Base-by-base conservation (phyloP, 768 basidiomycete species). In the Amanita pallidorosea region DNA sequence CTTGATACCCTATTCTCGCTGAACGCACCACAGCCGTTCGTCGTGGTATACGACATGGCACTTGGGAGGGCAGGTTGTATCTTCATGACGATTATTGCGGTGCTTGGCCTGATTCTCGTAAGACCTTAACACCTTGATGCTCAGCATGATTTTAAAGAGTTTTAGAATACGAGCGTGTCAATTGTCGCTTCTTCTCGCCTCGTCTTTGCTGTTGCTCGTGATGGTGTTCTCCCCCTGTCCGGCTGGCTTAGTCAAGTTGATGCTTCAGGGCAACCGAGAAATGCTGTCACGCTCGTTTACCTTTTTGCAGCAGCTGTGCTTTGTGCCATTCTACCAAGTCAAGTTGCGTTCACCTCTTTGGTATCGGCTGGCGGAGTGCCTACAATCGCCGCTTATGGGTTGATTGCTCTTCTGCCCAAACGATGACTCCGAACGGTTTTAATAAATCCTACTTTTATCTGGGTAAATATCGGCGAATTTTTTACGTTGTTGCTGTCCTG, bases 191-290 rank as follows among this genome's bases (percentile, higher is more conserved):
- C 90, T 11, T 93, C 90, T 11, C 80, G 92, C 4, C 75, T 96
- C 23, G 76, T 96, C 36, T 96, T 88, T 60, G 93, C 92, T 7
- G 86, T 96, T 41, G 92, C 92, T n/a, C 83, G 93, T 48, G 93
- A 96, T 58, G 92, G 92, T 25, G 88, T 94, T 0, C 71, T 96
- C 9, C 92, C 93, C 0, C 62, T 88, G 43, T 91, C 88, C 0
- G 53, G 67, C 11, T 95, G 91, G 92, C 85, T 96, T 47, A 81
- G 87, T 40, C 67, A 73, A 53, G 86, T 94, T 37, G 81, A 86
- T 45, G 55, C 64, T 0, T 65, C 74, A 13, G 84, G 87, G 1
- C 87, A 93, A 58, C 92, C 92, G 0, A 75, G 71, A 50, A 84
- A 91, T 61, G 92, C 92, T 11, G 82, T 94, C 15, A 88, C 88